Conservation (phyloP, 768 basidiomycete genomes). For the Boletus edulis region DNA sequence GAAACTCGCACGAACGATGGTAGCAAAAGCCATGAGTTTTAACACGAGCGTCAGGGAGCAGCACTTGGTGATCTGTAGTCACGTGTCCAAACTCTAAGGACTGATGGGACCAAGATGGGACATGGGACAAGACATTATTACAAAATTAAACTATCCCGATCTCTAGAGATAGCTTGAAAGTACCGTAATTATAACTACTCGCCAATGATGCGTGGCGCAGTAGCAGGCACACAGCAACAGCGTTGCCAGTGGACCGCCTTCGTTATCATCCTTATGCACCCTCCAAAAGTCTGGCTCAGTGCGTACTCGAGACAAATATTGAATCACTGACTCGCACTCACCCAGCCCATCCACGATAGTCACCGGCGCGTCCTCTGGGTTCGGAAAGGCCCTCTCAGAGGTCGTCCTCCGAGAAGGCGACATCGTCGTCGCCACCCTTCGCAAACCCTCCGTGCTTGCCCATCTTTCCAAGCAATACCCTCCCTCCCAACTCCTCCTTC, state of each 20-base stretch:
- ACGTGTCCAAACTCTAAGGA: neutral
- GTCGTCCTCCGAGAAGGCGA: conserved; percentile 34
- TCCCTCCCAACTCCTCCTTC: conserved; percentile 30
- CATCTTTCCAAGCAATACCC: conserved; percentile 26
- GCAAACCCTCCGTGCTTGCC: conserved; percentile 32
- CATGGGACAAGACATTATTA: too few species aligned
- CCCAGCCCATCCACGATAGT: neutral
- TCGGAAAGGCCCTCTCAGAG: conserved; percentile 35
- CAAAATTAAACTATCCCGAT: too few species aligned
- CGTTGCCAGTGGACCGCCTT: neutral
- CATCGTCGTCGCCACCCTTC: conserved; percentile 40
- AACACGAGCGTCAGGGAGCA: too few species aligned
- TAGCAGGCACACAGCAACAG: too few species aligned
- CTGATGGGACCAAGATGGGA: too few species aligned
- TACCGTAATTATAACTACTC: too few species aligned
- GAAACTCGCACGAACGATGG: neutral
- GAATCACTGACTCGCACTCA: neutral
- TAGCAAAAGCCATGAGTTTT: conserved; percentile 1
- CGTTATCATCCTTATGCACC: neutral
- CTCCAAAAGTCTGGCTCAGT: conserved; percentile 14
- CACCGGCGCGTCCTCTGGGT: conserved; percentile 36
- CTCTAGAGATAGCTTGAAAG: too few species aligned
- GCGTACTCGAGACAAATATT: neutral
- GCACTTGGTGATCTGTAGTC: neutral
- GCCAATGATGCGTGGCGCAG: too few species aligned